A percentile compares a stretch with the other conserved stretches of the same genome.
Evolutionary conservation across 805 yeast genomes (phyloP).

Genomic region (Ogataea wickerhamii): DNA sequence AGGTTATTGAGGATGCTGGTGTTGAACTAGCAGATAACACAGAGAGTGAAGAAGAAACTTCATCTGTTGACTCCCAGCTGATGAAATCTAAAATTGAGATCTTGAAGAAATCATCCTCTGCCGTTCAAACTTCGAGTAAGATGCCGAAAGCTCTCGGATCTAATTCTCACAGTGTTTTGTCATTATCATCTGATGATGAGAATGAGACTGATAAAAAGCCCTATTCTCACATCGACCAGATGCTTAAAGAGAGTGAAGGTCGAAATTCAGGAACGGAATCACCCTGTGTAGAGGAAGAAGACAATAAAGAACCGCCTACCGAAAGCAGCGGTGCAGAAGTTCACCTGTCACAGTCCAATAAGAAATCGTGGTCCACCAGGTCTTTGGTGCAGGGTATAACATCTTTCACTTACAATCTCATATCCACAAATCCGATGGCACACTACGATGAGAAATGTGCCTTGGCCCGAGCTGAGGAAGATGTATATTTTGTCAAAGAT

Average conservation of each 20-base stretch:
- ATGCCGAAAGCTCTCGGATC: constrained; percentile 1
- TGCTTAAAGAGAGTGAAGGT: background rate
- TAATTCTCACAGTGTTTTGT: no score
- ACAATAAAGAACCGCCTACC: background rate
- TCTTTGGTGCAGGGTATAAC: constrained; percentile 30
- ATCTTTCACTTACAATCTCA: constrained; percentile 25
- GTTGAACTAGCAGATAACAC: constrained; percentile 22
- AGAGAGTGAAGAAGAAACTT: constrained; percentile 22
- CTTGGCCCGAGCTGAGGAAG: constrained; percentile 41
- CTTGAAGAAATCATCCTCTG: constrained; percentile 23
- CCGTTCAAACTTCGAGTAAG: constrained; percentile 22
- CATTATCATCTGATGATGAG: no score
- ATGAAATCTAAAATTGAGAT: constrained; percentile 24
- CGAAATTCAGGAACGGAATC: background rate
- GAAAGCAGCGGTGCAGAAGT: constrained; percentile 2
- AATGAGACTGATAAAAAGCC: background rate
- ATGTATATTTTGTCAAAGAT: constrained; percentile 46
- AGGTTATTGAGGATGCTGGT: constrained; percentile 36
- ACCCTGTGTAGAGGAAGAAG: background rate
- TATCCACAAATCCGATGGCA: constrained; percentile 27
- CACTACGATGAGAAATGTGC: constrained; percentile 51
- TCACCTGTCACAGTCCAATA: constrained; percentile 3
- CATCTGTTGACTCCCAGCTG: constrained; percentile 13
- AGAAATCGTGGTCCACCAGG: constrained; percentile 24
- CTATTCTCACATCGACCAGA: background rate